Evolutionary conservation across 1,139 yeast species (phyloP), one percentile per base, ranked within the genome.

Genomic region (Saccharomycopsis hybrid): DNA sequence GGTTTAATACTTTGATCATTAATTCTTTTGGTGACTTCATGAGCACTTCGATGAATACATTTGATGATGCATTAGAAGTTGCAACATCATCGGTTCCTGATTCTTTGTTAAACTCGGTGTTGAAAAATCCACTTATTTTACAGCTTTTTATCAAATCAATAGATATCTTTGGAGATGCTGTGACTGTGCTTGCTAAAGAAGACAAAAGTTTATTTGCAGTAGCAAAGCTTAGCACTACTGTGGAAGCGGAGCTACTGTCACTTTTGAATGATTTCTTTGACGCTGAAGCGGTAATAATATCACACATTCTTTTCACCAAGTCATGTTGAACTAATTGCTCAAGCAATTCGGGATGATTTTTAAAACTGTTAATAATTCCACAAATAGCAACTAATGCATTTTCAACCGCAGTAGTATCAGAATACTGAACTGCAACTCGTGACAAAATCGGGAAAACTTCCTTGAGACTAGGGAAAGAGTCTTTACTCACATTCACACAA

Each of bases 1-100:
- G 67, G 40, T 76, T 72, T 27, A 88, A 64, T 29, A 84, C 71
- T 28, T 79, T 73, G 1, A 77, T 59, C 33, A 85, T 65, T 37
- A 86, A 63, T 28, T 82, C 86, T 57, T 82, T 82, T 0, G 94
- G 90, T 3, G 82, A 78, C 49, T 83, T 80, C 79, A 88, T 84
- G 41, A 89, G 66, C 0, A 87, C 78, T 59, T 86, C 95, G 41
- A 83, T 73, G 1, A 83, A 70, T 0, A 77, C 61, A 2, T 62
- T 61, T 38, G 55, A 59, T 49, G 60, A 55, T 13, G 54, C 44
- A 31, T 54, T 57, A 5, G 53, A 49, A 33, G 56, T 57, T 8
- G 59, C 51, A 28, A 55, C 54, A 29, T 61, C 65, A 37, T 57
- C 55, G 38, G 60, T 59, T 50, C 39, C 61, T 5, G 69, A 65